Evolutionary conservation across 73 alveolate genomes (phyloP).

Genomic region (Effrenium voratum): DNA sequence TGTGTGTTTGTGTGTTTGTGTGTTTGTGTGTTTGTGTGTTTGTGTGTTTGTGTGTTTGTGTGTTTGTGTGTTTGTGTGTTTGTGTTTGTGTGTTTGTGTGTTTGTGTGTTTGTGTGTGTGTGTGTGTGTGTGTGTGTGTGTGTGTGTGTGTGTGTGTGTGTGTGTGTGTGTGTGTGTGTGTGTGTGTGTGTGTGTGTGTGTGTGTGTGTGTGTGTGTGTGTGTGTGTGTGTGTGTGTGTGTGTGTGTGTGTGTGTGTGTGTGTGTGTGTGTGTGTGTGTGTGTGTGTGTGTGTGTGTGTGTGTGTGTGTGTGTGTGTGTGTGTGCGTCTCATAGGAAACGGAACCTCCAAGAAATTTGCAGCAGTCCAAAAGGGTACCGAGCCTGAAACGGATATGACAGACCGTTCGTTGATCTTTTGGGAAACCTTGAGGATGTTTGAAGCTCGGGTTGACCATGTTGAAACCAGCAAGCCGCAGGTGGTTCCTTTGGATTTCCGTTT

Average conservation of each 20-base stretch:
- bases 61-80: neutral
- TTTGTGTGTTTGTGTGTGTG: neutral
- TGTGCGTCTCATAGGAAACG: too few species aligned
- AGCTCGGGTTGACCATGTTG: too few species aligned
- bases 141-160: neutral
- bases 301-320: neutral
- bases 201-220: neutral
- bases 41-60: neutral
- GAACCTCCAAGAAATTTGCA: too few species aligned
- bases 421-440: too few species aligned
- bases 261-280: neutral
- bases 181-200: neutral
- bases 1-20: neutral
- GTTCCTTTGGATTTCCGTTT: too few species aligned
- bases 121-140: neutral
- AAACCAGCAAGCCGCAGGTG: too few species aligned
- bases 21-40: neutral
- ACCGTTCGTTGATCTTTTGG: too few species aligned
- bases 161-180: neutral
- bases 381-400: too few species aligned
- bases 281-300: neutral
- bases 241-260: neutral
- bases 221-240: neutral
- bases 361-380: too few species aligned
- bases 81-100: neutral